Conservation (phyloP, 2,329 filamentous ascomycete species). For the Zalaria obscura region DNA sequence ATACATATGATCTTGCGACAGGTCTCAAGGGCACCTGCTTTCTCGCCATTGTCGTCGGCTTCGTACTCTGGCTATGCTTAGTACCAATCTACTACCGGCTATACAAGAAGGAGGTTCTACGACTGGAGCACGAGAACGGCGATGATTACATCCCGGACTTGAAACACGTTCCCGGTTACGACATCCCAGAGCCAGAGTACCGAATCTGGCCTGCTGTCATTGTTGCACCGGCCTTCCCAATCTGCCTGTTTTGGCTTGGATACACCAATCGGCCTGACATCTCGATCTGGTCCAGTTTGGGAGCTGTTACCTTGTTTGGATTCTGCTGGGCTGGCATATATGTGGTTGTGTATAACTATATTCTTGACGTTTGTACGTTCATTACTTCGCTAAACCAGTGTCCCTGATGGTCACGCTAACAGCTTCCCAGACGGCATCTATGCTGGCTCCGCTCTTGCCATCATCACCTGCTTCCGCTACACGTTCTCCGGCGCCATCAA, state of each 20-base stretch:
- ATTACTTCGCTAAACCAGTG: neutral
- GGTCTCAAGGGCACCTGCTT: constrained; percentile 31
- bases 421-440: neutral
- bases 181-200: constrained; percentile 14
- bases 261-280: neutral
- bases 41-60: constrained; percentile 21
- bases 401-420: too few species aligned
- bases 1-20: constrained; percentile 25
- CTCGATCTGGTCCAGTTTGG: neutral
- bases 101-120: neutral
- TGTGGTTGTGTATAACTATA: neutral
- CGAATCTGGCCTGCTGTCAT: constrained; percentile 29
- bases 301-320: neutral
- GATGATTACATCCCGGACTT: neutral
- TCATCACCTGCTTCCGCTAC: neutral
- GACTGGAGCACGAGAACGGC: neutral
- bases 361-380: neutral
- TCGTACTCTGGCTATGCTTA: neutral
- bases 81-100: neutral
- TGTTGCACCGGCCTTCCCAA: constrained; percentile 26
- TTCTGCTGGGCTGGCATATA: neutral
- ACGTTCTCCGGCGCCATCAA: neutral
- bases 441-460: neutral
- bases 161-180: neutral
- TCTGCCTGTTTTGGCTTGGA: constrained; percentile 37